Conservation (phyloP, 192 early-diverging fungal species). For the Mortierella alpina region DNA sequence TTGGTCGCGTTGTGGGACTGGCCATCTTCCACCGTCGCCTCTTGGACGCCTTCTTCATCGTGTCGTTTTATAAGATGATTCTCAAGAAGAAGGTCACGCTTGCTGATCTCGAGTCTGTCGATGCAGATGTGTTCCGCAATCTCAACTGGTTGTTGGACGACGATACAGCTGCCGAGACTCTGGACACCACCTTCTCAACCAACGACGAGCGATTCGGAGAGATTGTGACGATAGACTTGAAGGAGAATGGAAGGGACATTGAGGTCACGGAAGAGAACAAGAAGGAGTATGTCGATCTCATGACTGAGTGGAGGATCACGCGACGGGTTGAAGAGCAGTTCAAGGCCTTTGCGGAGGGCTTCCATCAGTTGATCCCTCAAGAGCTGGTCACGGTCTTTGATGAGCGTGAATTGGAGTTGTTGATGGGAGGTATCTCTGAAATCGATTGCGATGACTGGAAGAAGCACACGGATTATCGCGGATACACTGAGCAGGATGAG, state of each 20-base stretch:
- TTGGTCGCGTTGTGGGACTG: conserved; percentile 94
- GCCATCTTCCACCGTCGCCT: conserved; percentile 97
- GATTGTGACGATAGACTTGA: conserved; percentile 87
- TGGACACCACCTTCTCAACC: conserved; percentile 90
- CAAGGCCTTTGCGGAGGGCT: conserved; percentile 92
- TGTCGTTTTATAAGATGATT: conserved; percentile 96
- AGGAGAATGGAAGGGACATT: conserved; percentile 87
- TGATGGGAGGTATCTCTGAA: conserved; percentile 96
- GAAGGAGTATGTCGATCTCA: conserved; percentile 90
- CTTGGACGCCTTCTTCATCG: conserved; percentile 95
- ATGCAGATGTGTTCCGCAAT: conserved; percentile 91
- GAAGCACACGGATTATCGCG: conserved; percentile 97
- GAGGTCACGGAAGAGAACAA: conserved; percentile 96
- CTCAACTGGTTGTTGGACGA: conserved; percentile 89
- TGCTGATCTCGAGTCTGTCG: conserved; percentile 94
- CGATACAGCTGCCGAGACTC: conserved; percentile 81
- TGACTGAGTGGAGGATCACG: conserved; percentile 89
- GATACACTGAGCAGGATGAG: conserved; percentile 95
- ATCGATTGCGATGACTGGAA: conserved; percentile 99
- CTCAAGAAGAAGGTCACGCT: conserved; percentile 87
- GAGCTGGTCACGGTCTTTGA: conserved; percentile 98
- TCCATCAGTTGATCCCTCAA: conserved; percentile 93
- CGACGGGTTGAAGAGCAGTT: conserved; percentile 96
- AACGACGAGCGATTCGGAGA: conserved; percentile 96
- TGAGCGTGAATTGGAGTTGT: conserved; percentile 95